Conservation (phyloP, 164 flowering plant species). For the Chloranthus sessilifolius region DNA sequence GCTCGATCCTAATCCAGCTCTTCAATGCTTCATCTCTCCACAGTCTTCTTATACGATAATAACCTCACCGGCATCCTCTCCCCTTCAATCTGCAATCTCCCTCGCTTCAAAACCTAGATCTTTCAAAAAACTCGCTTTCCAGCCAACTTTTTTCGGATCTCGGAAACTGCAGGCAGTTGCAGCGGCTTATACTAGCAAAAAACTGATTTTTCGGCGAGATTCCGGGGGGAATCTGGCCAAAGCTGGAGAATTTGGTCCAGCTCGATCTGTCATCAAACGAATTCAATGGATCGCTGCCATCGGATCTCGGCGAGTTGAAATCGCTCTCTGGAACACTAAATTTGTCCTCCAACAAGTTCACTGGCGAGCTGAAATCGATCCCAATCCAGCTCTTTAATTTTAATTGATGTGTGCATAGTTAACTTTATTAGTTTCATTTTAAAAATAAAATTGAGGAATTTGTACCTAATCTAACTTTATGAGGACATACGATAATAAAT, state of each 20-base stretch:
- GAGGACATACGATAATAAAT: too few species aligned
- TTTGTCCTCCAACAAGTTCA: constrained; percentile 62
- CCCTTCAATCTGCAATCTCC: constrained; percentile 56
- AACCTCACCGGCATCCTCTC: constrained; percentile 76
- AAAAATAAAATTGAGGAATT: too few species aligned
- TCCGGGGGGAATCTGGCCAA: constrained; percentile 61
- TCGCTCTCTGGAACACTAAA: constrained; percentile 71
- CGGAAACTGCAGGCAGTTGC: constrained; percentile 52
- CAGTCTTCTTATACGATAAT: constrained; percentile 68
- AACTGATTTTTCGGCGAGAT: constrained; percentile 63
- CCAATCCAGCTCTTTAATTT: too few species aligned
- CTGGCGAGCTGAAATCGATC: constrained; percentile 60
- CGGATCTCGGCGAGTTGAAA: constrained; percentile 56
- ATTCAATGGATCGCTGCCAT: constrained; percentile 61
- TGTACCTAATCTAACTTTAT: too few species aligned
- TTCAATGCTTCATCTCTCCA: constrained; percentile 83
- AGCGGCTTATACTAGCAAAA: constrained; percentile 49
- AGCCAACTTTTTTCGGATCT: constrained; percentile 42
- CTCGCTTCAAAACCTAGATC: constrained; percentile 68
- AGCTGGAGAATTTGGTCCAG: constrained; percentile 44
- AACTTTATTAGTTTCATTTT: too few species aligned
- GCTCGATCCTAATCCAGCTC: constrained; percentile 62
- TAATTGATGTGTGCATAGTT: too few species aligned
- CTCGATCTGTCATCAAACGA: constrained; percentile 69
- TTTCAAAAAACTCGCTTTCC: constrained; percentile 61